A percentile compares a stretch with the other conserved stretches of the same genome.
phyloP scores from a whole-genome alignment of 176 grass and related monocot species.

The Avena eriantha region DNA sequence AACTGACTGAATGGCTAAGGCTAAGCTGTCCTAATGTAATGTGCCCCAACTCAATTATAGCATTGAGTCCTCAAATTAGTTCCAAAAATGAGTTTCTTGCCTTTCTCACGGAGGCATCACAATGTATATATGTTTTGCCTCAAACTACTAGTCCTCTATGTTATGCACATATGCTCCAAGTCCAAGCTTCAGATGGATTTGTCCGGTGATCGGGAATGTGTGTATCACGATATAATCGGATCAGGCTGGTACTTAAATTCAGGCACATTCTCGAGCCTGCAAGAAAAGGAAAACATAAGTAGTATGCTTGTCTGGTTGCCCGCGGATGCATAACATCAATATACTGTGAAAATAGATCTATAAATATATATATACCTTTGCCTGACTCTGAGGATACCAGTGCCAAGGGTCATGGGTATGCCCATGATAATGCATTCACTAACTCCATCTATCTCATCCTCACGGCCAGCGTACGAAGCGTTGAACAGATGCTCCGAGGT shows the following conservation, averaged over 20 bases:
- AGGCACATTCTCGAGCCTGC: constrained; percentile 79
- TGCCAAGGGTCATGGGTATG: constrained; percentile 93
- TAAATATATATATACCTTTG: constrained; percentile 64
- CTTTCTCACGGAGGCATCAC: neutral
- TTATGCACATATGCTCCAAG: constrained; percentile 14
- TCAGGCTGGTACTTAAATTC: constrained; percentile 84
- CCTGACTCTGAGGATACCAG: constrained; percentile 92
- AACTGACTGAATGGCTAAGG: neutral
- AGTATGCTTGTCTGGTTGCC: neutral
- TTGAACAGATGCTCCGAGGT: constrained; percentile 94
- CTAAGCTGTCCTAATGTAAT: neutral
- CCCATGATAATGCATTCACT: constrained; percentile 98
- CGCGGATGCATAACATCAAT: neutral
- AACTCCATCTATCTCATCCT: constrained; percentile 88
- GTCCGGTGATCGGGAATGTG: neutral
- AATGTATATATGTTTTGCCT: neutral
- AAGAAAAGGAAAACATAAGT: constrained; percentile 33
- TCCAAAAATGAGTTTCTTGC: neutral
- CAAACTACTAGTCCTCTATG: constrained; percentile 32
- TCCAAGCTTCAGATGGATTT: constrained; percentile 20
- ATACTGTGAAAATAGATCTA: neutral
- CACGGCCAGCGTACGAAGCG: constrained; percentile 76
- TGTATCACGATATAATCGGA: constrained; percentile 67
- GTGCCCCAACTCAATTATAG: neutral
- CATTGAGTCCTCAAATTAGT: neutral